Evolutionary conservation across 2,329 filamentous ascomycete species (phyloP), one percentile per base, ranked within the genome.

Genomic region (Exophiala lecanii-corni): DNA sequence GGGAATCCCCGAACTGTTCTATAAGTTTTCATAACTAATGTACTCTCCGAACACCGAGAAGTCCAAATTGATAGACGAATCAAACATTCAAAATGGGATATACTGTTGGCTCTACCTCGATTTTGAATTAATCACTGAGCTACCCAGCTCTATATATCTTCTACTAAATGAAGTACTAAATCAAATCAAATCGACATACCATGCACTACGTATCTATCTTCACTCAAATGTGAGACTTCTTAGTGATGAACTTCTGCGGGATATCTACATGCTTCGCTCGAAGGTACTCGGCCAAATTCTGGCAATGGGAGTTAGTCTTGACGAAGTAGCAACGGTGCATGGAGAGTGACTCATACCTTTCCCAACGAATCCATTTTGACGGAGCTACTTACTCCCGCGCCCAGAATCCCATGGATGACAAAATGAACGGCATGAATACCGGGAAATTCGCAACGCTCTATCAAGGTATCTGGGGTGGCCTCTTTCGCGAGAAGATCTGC

Each of bases 221-320:
- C n/a, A n/a, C n/a, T n/a, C n/a, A 35, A n/a, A 35, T 9, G 6
- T 18, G 7, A 6, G 33, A n/a, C 16, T 17, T n/a, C 19, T 35
- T 35, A 9, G 15, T 17, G 12, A 35, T n/a, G 18, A 35, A 35
- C 33, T 35, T 35, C 17, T 35, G 33, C n/a, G 67, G 68, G 32
- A 69, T 58, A 19, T 66, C 58, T 33, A 70, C 61, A 13, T 62
- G 51, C 26, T 58, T 58, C 45, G 67, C 69, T 26, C 70, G 52
- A 19, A 74, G 46, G 57, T 68, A 75, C 59, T 75, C 72, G 9
- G 63, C 70, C 50, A 75, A 72, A 0, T 72, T 71, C 53, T 35
- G 33, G 18, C 13, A 7, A n/a, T 5, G 4, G 16, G 18, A 12
- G 33, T 19, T 19, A 35, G 33, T 16, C n/a, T 7, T 32, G 5